phyloP scores from a whole-genome alignment of 1,139 yeast genomes.

The Arxiozyma bovina region DNA sequence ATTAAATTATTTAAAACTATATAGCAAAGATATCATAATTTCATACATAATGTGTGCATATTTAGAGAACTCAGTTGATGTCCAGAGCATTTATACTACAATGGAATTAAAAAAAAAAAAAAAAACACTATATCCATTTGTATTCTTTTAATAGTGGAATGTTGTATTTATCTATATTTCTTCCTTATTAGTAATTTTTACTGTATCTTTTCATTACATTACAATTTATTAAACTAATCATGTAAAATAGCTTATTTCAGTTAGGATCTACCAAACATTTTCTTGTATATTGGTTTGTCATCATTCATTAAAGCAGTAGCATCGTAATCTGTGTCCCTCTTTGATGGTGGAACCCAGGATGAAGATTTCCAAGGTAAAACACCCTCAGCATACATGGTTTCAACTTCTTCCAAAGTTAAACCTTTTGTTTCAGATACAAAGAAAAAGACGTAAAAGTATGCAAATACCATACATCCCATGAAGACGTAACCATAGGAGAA shows the following conservation, averaged over 20 bases:
- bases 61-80: not conserved
- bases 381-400: constrained; percentile 43
- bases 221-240: not conserved
- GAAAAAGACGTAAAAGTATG: constrained; percentile 57
- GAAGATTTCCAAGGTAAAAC: constrained; percentile 42
- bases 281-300: constrained; percentile 25
- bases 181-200: too few species aligned
- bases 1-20: too few species aligned
- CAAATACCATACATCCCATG: constrained; percentile 57
- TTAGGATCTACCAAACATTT: constrained; percentile 16
- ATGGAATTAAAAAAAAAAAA: not conserved
- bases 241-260: not conserved
- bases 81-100: not conserved
- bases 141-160: too few species aligned
- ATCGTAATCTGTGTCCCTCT: constrained; percentile 30
- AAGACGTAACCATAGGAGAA: constrained; percentile 62
- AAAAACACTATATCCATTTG: too few species aligned
- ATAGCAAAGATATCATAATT: not conserved
- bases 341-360: constrained; percentile 27
- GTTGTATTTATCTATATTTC: too few species aligned
- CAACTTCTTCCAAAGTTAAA: constrained; percentile 63
- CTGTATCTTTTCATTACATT: not conserved
- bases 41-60: not conserved
- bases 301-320: constrained; percentile 20
- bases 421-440: constrained; percentile 68